These are phyloP conservation scores for Mortierella alpina DNA, from an alignment of 192 early-diverging fungal species.

Conservation along the genomic window DNA sequence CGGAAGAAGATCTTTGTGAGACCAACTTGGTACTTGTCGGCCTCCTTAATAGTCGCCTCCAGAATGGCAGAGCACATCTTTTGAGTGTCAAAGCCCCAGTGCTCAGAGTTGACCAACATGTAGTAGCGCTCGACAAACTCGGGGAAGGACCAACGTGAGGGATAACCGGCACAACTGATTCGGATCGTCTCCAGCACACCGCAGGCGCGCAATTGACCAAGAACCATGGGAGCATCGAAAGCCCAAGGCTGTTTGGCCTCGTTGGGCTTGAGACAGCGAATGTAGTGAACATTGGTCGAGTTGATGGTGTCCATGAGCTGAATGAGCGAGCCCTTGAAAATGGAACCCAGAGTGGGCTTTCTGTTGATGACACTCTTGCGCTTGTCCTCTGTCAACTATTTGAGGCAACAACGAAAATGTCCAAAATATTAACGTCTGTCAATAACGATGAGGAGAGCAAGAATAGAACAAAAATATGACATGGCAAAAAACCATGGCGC, in stretches of 20 bases:
- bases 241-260: slow-evolving; percentile 91
- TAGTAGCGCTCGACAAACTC: slow-evolving; percentile 93
- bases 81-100: slow-evolving; percentile 69
- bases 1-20: slow-evolving; percentile 99
- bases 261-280: slow-evolving; percentile 99
- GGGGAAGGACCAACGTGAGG: slow-evolving; percentile 85
- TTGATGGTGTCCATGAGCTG: slow-evolving; percentile 96
- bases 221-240: slow-evolving; percentile 95
- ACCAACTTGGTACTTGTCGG: slow-evolving; percentile 94
- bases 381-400: slow-evolving; percentile 57
- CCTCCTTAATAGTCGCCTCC: slow-evolving; percentile 75
- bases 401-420: not conserved
- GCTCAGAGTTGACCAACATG: slow-evolving; percentile 65
- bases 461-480: not conserved
- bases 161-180: slow-evolving; percentile 98
- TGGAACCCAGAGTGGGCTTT: slow-evolving; percentile 94
- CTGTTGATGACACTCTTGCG: slow-evolving; percentile 68
- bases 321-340: slow-evolving; percentile 95
- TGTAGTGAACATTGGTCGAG: slow-evolving; percentile 94
- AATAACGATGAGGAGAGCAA: not conserved
- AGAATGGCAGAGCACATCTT: slow-evolving; percentile 73
- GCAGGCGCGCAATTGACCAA: slow-evolving; percentile 95
- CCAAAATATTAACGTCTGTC: not conserved
- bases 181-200: slow-evolving; percentile 99
- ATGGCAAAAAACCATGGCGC: not conserved